Conservation (phyloP, 1,284 basidiomycete species). For the Anthracocystis panici-leucophaei region DNA sequence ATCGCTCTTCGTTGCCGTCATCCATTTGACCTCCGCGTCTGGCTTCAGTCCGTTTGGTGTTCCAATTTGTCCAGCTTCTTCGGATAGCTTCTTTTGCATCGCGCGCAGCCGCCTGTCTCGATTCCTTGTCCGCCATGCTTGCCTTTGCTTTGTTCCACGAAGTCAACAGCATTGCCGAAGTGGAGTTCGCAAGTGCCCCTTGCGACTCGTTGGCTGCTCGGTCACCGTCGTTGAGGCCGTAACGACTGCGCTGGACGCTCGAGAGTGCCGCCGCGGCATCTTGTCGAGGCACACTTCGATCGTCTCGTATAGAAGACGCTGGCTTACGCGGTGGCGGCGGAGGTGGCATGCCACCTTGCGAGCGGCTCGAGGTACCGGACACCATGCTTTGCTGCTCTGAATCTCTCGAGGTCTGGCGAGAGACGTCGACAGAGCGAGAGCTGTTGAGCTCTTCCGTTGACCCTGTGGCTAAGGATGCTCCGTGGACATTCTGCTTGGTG, state of each 20-base stretch:
- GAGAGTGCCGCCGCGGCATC: conserved; percentile 42
- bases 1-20: conserved; percentile 5
- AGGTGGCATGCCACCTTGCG: conserved; percentile 23
- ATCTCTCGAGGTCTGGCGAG: conserved; percentile 7
- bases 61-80: conserved; percentile 66
- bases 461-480: not conserved
- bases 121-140: conserved; percentile 65
- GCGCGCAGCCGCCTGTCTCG: conserved; percentile 59
- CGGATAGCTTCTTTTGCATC: conserved; percentile 67
- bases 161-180: conserved; percentile 39
- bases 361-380: not conserved
- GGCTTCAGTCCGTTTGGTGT: conserved; percentile 45
- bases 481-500: not conserved
- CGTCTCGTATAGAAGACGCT: conserved; percentile 1
- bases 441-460: conserved; percentile 7
- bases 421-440: conserved; percentile 1
- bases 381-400: not conserved
- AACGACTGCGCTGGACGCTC: conserved; percentile 40
- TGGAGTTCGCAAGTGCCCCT: conserved; percentile 14
- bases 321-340: conserved; percentile 38
- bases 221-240: conserved; percentile 31
- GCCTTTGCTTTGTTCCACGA: conserved; percentile 65
- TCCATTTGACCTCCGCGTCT: conserved; percentile 16
- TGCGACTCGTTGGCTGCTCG: conserved; percentile 14
- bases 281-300: conserved; percentile 14